Evolutionary conservation across 2,329 filamentous ascomycete genomes (phyloP).

Genomic region (Chrysoporthe austroafricana): DNA sequence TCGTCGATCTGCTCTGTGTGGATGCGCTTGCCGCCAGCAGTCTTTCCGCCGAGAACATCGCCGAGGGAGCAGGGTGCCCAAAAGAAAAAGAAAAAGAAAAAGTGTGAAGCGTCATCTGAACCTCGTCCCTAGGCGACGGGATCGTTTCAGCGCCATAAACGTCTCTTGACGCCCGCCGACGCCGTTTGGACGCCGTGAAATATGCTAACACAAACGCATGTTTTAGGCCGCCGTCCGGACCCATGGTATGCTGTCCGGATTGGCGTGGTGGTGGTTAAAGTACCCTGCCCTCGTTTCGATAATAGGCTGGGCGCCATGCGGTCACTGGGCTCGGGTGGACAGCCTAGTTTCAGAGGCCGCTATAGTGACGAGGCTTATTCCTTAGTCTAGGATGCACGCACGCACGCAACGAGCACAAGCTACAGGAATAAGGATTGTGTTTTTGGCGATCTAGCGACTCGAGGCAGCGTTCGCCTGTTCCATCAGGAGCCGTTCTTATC

Average conservation of each 20-base stretch:
- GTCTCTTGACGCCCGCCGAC: background rate
- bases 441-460: background rate
- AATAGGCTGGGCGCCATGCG: background rate
- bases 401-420: background rate
- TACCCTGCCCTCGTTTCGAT: background rate
- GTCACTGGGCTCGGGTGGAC: background rate
- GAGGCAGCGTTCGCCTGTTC: no score
- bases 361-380: background rate
- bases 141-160: background rate
- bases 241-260: background rate
- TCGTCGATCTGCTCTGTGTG: background rate
- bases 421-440: background rate
- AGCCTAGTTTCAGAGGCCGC: background rate
- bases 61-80: background rate
- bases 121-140: background rate
- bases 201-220: background rate
- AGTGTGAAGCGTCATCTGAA: constrained; percentile 1
- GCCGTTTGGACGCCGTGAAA: background rate
- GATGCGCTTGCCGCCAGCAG: background rate
- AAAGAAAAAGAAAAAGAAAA: background rate
- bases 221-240: constrained; percentile 6
- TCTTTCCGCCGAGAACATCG: constrained; percentile 1
- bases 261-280: background rate
- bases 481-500: background rate
- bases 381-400: background rate